A percentile compares a stretch with the other conserved stretches of the same genome.
Evolutionary conservation across 371 early-diverging fungal genomes (phyloP).

Genomic region (Mucor sp.): DNA sequence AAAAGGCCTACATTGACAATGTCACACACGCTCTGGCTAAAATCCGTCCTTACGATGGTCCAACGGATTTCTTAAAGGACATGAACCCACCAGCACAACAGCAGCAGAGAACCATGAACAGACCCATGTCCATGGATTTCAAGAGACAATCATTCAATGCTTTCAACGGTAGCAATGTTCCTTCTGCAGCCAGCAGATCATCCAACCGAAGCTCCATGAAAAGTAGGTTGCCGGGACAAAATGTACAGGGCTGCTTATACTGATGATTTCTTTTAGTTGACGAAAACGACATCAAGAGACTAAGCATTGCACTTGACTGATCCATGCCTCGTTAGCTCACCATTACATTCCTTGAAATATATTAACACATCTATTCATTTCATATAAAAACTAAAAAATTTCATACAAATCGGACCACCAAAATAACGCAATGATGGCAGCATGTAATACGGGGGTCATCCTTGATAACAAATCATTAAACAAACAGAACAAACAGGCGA

Average conservation of each 20-base stretch:
- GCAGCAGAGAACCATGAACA: conserved; percentile 7
- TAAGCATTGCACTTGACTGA: conserved; percentile 8
- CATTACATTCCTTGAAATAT: neutral
- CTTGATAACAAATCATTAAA: neutral
- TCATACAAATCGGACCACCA: neutral
- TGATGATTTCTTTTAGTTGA: neutral
- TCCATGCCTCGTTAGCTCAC: neutral
- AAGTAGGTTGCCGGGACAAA: conserved; percentile 7
- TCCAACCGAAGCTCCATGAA: conserved; percentile 28
- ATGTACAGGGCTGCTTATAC: neutral
- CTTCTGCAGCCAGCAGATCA: neutral
- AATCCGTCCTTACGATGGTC: conserved; percentile 33
- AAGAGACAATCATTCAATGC: conserved; percentile 28
- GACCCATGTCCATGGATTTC: conserved; percentile 27
- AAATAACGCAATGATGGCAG: neutral
- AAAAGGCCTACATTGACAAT: conserved; percentile 47
- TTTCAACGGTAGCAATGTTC: neutral
- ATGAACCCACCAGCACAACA: neutral
- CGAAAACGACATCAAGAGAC: conserved; percentile 9
- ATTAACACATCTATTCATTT: neutral
- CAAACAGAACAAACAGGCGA: neutral
- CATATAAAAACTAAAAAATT: neutral
- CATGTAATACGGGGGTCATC: neutral
- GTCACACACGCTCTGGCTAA: conserved; percentile 29
- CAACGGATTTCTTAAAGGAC: conserved; percentile 19